A percentile compares a stretch with the other conserved stretches of the same genome.
phyloP scores from a whole-genome alignment of 805 yeast genomes.

The Clavispora phyllophila region DNA sequence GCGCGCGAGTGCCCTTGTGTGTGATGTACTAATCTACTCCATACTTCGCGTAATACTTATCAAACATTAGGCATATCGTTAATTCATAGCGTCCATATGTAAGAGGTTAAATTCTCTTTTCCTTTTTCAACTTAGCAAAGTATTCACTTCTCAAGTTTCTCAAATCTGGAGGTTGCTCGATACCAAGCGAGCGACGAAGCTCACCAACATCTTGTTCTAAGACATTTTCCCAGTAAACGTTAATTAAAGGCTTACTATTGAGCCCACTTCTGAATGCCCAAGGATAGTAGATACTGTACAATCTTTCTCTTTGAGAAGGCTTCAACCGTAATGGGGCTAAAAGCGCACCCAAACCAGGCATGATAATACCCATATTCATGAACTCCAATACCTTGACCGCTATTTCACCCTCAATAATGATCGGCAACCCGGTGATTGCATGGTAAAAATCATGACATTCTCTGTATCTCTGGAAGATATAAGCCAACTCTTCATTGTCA shows the following conservation, averaged over 20 bases:
- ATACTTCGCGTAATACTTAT: not conserved
- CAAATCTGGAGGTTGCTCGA: slow-evolving; percentile 71
- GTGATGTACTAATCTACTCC: too few species aligned
- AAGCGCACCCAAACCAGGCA: slow-evolving; percentile 91
- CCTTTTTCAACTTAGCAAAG: slow-evolving; percentile 24
- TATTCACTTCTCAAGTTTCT: slow-evolving; percentile 52
- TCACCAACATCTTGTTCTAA: slow-evolving; percentile 69
- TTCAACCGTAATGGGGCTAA: slow-evolving; percentile 80
- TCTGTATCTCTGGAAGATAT: slow-evolving; percentile 87
- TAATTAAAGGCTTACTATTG: slow-evolving; percentile 69
- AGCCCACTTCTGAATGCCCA: slow-evolving; percentile 81
- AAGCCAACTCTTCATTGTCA: slow-evolving; percentile 86
- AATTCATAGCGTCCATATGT: not conserved
- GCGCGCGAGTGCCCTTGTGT: not conserved
- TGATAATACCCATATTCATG: slow-evolving; percentile 87
- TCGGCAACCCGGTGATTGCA: slow-evolving; percentile 84
- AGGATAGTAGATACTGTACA: slow-evolving; percentile 71
- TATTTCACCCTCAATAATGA: slow-evolving; percentile 93
- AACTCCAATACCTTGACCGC: slow-evolving; percentile 90
- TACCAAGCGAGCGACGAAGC: slow-evolving; percentile 65
- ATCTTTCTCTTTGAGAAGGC: slow-evolving; percentile 54
- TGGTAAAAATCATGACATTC: slow-evolving; percentile 98
- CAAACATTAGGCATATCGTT: not conserved
- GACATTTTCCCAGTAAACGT: slow-evolving; percentile 87
- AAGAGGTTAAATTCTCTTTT: slow-evolving; percentile 4